Evolutionary conservation across 2,329 filamentous ascomycete species (phyloP), one percentile per base, ranked within the genome.

Genomic region (Colletotrichum sp.): DNA sequence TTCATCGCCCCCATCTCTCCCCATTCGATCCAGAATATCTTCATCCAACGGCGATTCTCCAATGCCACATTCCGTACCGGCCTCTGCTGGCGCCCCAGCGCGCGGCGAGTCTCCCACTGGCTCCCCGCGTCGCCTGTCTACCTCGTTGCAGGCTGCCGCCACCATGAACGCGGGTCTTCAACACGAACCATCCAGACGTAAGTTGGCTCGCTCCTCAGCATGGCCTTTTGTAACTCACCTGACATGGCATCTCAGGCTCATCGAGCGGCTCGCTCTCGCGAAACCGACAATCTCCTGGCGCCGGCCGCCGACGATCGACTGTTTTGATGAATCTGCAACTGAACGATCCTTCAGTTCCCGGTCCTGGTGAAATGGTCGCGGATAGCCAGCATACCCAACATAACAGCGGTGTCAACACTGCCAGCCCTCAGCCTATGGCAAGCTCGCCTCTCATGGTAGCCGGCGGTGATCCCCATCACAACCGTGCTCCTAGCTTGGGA

Each of bases 161-260:
- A 93, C 94, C 59, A 90, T 96, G 84, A 96, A 96, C 82, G 93
- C 94, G 32, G 92, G 95, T 68, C 90, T 95, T 32, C 92, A 94
- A 79, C 91, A 90, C 78, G 91, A 94, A 81, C 88, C 91, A 52
- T 90, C 90, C 15, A 85, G 89, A 82, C 87, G 91, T 92, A 87
- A 63, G 88, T n/a, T 52, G n/a, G 44, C n/a, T 24, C 12, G 44
- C 81, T 13, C n/a, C 44, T 16, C 13, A 5, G n/a, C 24, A 49
- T 63, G 8, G 15, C 55, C 34, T 39, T 21, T 13, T 34, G 8
- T 30, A 12, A 30, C 79, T 62, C 36, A n/a, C 28, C 72, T 75
- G 36, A 68, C 66, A 8, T n/a, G 9, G 21, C 36, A 59, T 3
- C 2, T 21, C 70, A 91, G 89, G 85, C 32, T 88, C 89, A 4